phyloP scores from a whole-genome alignment of 2,329 filamentous ascomycete genomes.

The Graphilbum fragrans region DNA sequence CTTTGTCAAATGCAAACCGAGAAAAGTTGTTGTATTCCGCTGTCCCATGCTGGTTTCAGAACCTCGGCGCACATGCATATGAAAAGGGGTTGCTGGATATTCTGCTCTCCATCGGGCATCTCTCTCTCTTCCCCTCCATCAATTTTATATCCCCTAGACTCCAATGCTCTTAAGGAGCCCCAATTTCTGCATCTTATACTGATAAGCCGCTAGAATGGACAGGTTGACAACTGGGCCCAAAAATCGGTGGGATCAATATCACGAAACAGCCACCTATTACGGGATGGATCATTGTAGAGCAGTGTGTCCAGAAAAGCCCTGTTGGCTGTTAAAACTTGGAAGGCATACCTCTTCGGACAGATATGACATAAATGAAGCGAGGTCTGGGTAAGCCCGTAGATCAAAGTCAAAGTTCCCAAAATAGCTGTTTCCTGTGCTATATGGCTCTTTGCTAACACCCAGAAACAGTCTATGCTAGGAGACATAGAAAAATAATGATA shows the following conservation, averaged over 20 bases:
- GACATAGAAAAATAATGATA: too few relatives aligned
- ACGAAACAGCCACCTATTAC: constrained; percentile 19
- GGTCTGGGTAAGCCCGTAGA: constrained; percentile 18
- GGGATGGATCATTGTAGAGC: constrained; percentile 17
- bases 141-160: constrained; percentile 24
- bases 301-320: constrained; percentile 19
- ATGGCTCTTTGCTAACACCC: constrained; percentile 13
- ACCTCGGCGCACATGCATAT: constrained; percentile 18
- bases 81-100: constrained; percentile 20
- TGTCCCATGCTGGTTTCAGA: too few relatives aligned
- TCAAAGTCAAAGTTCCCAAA: constrained; percentile 24
- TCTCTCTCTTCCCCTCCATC: constrained; percentile 25
- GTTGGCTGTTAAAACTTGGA: constrained; percentile 24
- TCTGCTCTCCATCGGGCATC: constrained; percentile 23
- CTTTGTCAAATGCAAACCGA: constrained; percentile 19
- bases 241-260: constrained; percentile 15
- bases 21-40: constrained; percentile 24
- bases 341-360: constrained; percentile 20
- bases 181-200: constrained; percentile 19
- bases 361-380: constrained; percentile 18
- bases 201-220: constrained; percentile 21
- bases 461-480: too few relatives aligned
- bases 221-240: constrained; percentile 22
- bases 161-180: constrained; percentile 10
- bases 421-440: constrained; percentile 18